Base-by-base conservation (phyloP, 192 early-diverging fungal species). In the Coemansia sp. region DNA sequence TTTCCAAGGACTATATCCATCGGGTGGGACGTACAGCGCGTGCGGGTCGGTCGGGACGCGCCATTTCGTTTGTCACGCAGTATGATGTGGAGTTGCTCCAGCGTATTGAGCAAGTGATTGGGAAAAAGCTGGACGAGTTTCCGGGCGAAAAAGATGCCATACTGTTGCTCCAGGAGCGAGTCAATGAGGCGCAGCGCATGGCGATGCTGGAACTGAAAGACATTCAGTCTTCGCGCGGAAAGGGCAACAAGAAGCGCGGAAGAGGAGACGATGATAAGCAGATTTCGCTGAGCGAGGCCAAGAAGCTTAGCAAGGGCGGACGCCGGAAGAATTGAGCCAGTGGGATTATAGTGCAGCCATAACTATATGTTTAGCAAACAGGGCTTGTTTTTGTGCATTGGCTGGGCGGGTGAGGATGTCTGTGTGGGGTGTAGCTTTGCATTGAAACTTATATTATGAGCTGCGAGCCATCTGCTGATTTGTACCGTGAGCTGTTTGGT, bases 31-130 rank as follows among this genome's bases (percentile, higher is more conserved):
- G 90, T 54, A 92, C 90, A 2, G 90, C 90, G 11, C 83, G 90
- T 56, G 90, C 90, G 14, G 90, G 90, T 8, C 73, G 88, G 30
- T 85, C 88, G 2, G 90, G 90, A 14, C 83, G 86, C 42, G 86
- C 90, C 3, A 77, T 90, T 6, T 90, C 90, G 36, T 85, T 91
- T 71, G 86, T 90, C 11, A 87, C 85, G 31, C 90, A 92, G 56
- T 97, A 98, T 60, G 95, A 98, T 66, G 86, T 98, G 15, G 95
- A 98, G 70, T 79, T 91, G 48, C 88, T 90, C 65, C 92, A 95
- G 70, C 82, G 94, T 32, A 91, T 98, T 41, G 95, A 98, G 69
- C 86, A 91, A 43, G 89, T 89, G 26, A 76, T 98, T 51, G 81
- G 81, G 34, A 93, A 88, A 60, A 94, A 96, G 65, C 68, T 98